Evolutionary conservation across 805 yeast genomes (phyloP).

Genomic region (Wickerhamomyces bovis): DNA sequence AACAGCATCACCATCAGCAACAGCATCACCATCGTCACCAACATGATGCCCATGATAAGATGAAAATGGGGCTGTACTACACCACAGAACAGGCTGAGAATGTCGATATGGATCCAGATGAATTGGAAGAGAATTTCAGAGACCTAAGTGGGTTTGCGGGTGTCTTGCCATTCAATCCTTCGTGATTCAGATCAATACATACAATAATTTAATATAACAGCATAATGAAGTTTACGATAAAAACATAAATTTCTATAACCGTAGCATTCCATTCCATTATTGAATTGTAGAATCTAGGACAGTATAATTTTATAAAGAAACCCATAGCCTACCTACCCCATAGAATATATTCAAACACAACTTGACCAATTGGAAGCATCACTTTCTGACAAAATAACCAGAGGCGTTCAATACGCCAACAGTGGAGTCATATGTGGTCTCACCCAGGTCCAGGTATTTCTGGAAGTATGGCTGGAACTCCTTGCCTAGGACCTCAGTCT

Average conservation of each 20-base stretch:
- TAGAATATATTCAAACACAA: background rate
- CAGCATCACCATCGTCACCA: background rate
- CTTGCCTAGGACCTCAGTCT: constrained; percentile 38
- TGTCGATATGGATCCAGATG: constrained; percentile 9
- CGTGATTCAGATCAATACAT: constrained; percentile 7
- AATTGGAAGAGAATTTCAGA: constrained; percentile 18
- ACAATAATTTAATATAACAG: background rate
- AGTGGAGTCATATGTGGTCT: constrained; percentile 66
- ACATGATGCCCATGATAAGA: constrained; percentile 4
- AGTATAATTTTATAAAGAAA: too few species aligned
- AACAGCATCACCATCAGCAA: background rate
- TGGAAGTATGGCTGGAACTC: constrained; percentile 46
- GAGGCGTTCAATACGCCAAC: constrained; percentile 68
- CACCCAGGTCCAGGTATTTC: constrained; percentile 82
- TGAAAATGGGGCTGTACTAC: background rate
- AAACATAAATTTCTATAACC: background rate
- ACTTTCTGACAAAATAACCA: constrained; percentile 62
- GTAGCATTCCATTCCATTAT: background rate
- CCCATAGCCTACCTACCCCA: too few species aligned
- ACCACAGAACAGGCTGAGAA: constrained; percentile 12
- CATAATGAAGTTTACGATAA: background rate
- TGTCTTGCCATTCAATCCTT: constrained; percentile 21
- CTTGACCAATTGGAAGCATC: background rate
- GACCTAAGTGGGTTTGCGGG: constrained; percentile 11
- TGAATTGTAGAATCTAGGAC: background rate